Conservation (phyloP, 208 protist species). For the Leishmania amazonensis region DNA sequence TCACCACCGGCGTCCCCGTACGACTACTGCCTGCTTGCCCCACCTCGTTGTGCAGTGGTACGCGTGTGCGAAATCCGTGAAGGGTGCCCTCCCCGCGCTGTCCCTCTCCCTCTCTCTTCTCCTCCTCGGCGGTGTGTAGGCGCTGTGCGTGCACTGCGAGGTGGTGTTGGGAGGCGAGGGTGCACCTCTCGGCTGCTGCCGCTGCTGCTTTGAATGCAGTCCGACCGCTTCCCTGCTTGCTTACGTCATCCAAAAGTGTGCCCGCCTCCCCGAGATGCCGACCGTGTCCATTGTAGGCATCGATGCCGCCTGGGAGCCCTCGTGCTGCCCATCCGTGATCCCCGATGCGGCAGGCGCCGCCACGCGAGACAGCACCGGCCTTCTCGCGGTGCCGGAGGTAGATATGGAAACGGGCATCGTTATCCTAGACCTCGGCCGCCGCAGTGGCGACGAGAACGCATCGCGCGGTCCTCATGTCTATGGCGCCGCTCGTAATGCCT, state of each 20-base stretch:
- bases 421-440: constrained; percentile 12
- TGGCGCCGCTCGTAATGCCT: background rate
- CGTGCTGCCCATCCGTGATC: background rate
- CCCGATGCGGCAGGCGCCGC: background rate
- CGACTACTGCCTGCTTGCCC: background rate
- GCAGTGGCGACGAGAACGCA: background rate
- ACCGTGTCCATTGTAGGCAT: constrained; percentile 2
- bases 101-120: background rate
- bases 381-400: constrained; percentile 13
- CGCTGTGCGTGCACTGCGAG: background rate
- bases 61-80: too few species aligned
- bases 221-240: background rate
- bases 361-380: background rate
- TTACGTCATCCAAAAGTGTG: background rate
- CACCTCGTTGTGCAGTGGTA: background rate
- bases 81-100: background rate
- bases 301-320: background rate
- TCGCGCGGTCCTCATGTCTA: background rate
- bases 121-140: background rate
- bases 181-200: background rate
- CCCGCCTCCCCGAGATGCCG: background rate
- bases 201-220: background rate
- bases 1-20: background rate
- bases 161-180: background rate
- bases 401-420: constrained; percentile 2